phyloP scores from a whole-genome alignment of 2,329 filamentous ascomycete species.

The Aspergillus uvarum region DNA sequence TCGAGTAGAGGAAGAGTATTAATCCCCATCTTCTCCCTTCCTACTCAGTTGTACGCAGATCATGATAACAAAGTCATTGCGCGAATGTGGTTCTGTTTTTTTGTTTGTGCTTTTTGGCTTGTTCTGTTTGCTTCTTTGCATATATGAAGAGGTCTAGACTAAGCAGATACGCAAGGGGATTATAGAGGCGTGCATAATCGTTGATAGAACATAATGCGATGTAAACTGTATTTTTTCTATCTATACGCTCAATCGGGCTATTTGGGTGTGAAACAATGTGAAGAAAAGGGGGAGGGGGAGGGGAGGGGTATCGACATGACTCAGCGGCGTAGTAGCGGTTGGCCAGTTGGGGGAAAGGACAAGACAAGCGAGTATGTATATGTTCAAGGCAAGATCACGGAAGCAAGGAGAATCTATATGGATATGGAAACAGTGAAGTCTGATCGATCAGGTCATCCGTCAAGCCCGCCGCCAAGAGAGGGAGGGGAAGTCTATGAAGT shows the following conservation, averaged over 20 bases:
- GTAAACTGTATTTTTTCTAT: neutral
- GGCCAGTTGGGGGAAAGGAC: neutral
- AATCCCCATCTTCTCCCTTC: neutral
- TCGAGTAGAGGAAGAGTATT: neutral
- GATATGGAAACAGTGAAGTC: neutral
- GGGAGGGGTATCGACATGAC: neutral
- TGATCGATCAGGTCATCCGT: neutral
- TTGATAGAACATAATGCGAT: neutral
- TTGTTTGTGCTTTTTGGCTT: neutral
- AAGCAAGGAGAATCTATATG: neutral
- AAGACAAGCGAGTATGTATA: neutral
- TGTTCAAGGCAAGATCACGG: neutral
- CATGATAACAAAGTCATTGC: conserved; percentile 1
- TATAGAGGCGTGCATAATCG: conserved; percentile 2
- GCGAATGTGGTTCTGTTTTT: neutral
- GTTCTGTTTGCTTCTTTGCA: neutral
- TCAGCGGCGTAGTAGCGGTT: neutral
- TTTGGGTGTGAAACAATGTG: neutral
- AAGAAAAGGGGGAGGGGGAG: neutral
- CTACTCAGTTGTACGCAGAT: neutral
- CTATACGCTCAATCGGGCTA: neutral
- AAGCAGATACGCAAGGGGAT: conserved; percentile 1
- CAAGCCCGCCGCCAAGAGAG: neutral
- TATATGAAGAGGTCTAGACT: conserved; percentile 4
- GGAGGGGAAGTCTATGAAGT: neutral